Conservation (phyloP, 345 rosid genomes). For the Chamaenerion angustifolium region DNA sequence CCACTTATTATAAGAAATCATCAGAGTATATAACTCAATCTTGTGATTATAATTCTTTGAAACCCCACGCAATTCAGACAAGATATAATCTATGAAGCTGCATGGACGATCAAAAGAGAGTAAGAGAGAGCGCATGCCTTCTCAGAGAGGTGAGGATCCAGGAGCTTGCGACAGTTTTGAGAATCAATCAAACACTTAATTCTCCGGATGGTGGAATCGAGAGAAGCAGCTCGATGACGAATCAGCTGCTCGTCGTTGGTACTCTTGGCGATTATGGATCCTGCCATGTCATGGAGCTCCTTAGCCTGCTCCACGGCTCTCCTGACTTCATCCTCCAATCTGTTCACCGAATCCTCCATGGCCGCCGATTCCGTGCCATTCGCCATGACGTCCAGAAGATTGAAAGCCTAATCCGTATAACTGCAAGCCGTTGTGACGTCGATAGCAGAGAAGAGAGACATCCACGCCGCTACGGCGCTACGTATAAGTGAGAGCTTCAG, state of each 20-base stretch:
- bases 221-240: slow-evolving; percentile 48
- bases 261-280: slow-evolving; percentile 36
- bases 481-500: background rate
- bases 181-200: slow-evolving; percentile 36
- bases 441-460: too few relatives aligned
- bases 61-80: too few relatives aligned
- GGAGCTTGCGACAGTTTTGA: slow-evolving; percentile 16
- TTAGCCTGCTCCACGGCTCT: slow-evolving; percentile 52
- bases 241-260: slow-evolving; percentile 59
- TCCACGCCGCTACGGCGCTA: too few relatives aligned
- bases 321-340: slow-evolving; percentile 57
- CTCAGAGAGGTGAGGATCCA: slow-evolving; percentile 41
- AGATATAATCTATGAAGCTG: background rate
- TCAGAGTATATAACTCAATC: too few relatives aligned
- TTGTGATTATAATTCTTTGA: too few relatives aligned
- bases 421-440: too few relatives aligned
- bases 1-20: too few relatives aligned
- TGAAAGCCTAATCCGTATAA: too few relatives aligned
- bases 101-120: background rate
- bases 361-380: slow-evolving; percentile 6
- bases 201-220: slow-evolving; percentile 59
- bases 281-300: slow-evolving; percentile 63
- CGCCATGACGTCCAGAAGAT: slow-evolving; percentile 1
- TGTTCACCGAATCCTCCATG: slow-evolving; percentile 12
- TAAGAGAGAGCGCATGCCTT: slow-evolving; percentile 26